Base-by-base conservation (phyloP, 495 filamentous ascomycete genomes). In the Penicillium cataractarum region DNA sequence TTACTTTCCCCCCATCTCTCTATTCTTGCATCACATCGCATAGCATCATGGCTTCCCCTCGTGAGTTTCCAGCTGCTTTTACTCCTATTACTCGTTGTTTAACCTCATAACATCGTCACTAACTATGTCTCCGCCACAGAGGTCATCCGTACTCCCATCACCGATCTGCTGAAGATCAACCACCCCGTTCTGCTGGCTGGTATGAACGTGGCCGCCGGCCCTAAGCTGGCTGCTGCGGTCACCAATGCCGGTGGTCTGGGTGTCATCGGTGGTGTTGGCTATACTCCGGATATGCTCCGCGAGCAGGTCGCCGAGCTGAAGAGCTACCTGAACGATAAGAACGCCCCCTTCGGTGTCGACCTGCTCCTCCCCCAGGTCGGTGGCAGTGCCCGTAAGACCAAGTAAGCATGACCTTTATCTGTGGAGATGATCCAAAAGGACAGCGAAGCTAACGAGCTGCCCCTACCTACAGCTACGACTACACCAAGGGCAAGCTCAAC, bases 131-230 rank as follows among this genome's bases (percentile, higher is more conserved):
- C 10, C 35, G 31, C 19, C 22, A 44, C 78, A 96, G 92, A 95
- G 80, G 81, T 89, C 81, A 88, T 97, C 77, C 89, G 89, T 67
- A 98, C 94, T 35, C 86, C 91, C 55, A 80, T 92, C 72, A 99
- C 95, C 67, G 92, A 96, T 84, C 90, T 97, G 65, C 89, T 98
- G 78, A 90, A 90, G 84, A 97, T 99, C 84, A 93, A 97, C 70
- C 95, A 98, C 80, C 95, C 95, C 32, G 82, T 99, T 73, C 82
- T 98, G 71, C 88, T 98, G 63, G 95, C 95, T 65, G 95, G 95
- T 70, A 99, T 99, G 95, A 98, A 98, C 84, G 96, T 98, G 61
- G 96, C 95, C 52, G 96, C 95, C 53, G 95, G 95, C 51, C 96
- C 96, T 50, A 96, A 93, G 84, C 88, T 99, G 72, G 96, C 95